Conservation (phyloP, 257 asterid genomes). For the Solanum chilense region DNA sequence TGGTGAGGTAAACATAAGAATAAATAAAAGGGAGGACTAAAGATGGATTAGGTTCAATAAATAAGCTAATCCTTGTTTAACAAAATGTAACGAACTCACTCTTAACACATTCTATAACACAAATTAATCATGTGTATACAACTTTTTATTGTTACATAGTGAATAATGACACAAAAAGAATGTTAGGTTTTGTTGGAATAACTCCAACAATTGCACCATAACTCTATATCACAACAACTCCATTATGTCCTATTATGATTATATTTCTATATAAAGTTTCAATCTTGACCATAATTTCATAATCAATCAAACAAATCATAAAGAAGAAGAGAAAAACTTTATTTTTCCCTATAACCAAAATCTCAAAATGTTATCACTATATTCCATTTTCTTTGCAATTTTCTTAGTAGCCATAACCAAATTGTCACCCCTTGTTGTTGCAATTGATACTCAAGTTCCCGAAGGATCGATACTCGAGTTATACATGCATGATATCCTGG, state of each 20-base stretch:
- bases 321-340: neutral
- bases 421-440: neutral
- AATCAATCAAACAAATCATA: neutral
- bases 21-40: neutral
- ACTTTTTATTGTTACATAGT: neutral
- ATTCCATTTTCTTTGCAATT: slow-evolving; percentile 10
- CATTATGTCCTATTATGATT: neutral
- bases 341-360: neutral
- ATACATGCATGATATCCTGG: slow-evolving; percentile 84
- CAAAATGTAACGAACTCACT: neutral
- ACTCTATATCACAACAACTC: slow-evolving; percentile 7
- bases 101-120: neutral
- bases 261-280: neutral
- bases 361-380: slow-evolving; percentile 24
- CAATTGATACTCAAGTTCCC: slow-evolving; percentile 12
- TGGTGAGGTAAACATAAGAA: neutral
- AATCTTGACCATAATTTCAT: neutral
- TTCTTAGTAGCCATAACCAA: slow-evolving; percentile 23
- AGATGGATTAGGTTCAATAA: neutral
- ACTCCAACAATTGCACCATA: neutral
- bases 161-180: neutral
- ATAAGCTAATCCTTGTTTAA: neutral
- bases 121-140: neutral
- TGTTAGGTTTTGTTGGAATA: neutral
- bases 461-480: slow-evolving; percentile 40